These are phyloP conservation scores for Plectosphaerella plurivora DNA, from an alignment of 2,329 filamentous ascomycete species.

Conservation along the genomic window DNA sequence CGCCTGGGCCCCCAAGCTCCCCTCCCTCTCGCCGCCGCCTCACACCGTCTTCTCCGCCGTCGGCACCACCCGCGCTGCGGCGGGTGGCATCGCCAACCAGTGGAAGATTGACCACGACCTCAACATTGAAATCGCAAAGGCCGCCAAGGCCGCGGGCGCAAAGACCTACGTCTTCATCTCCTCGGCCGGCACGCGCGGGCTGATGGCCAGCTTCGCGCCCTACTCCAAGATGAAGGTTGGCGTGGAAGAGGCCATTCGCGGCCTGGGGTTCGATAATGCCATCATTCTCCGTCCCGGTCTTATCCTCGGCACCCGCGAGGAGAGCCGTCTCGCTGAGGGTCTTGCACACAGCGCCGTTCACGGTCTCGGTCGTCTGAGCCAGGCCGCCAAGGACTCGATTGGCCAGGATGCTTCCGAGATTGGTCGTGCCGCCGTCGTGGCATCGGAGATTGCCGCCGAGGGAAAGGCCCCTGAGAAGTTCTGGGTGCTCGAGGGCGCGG, in stretches of 20 bases:
- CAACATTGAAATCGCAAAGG: conserved; percentile 72
- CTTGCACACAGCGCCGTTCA: conserved; percentile 51
- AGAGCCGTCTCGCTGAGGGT: conserved; percentile 54
- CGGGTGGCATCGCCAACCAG: conserved; percentile 74
- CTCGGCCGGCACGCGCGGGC: conserved; percentile 40
- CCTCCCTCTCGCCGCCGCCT: conserved; percentile 49
- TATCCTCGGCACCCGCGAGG: conserved; percentile 67
- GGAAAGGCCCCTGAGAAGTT: conserved; percentile 55
- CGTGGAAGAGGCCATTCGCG: conserved; percentile 73
- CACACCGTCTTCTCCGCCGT: conserved; percentile 70
- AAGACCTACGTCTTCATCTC: conserved; percentile 77
- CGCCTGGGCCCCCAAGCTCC: conserved; percentile 62
- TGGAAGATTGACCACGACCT: conserved; percentile 86
- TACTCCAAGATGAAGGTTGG: conserved; percentile 76
- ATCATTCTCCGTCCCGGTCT: conserved; percentile 72
- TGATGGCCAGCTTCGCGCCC: conserved; percentile 38
- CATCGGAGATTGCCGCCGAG: conserved; percentile 52
- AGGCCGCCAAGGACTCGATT: conserved; percentile 57
- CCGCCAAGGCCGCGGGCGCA: conserved; percentile 67
- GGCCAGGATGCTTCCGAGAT: conserved; percentile 74
- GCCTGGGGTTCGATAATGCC: conserved; percentile 69
- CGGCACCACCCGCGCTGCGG: conserved; percentile 72
- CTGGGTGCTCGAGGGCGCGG: conserved; percentile 55
- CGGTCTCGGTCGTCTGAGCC: conserved; percentile 48
- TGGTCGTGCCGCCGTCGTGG: conserved; percentile 60